Evolutionary conservation across 1,139 yeast genomes (phyloP), one percentile per base, ranked within the genome.

Genomic region (Saccharomyces hybrid): DNA sequence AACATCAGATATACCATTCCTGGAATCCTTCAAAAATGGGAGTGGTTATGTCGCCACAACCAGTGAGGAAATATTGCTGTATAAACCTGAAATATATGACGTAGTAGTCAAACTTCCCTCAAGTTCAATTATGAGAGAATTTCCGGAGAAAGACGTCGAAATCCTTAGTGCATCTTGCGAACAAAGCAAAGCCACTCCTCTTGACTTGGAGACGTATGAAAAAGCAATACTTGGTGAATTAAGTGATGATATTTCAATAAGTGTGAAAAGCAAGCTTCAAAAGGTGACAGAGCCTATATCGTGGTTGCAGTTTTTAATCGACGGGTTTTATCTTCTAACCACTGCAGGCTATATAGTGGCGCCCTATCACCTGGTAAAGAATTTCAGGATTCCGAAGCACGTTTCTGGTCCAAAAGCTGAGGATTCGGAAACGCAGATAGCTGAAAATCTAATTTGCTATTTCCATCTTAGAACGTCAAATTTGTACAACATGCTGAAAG

Each of bases 271-370:
- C 56, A 63, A 44, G 54, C 67, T 52, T 30, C 53, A 47, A 30
- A 48, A 28, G 16, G 54, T 56, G 56, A 62, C 61, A 1, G 84
- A 81, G 55, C 76, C 85, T 0, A 67, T 78, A 26, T 77, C 88
- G 1, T 80, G 90, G 83, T 73, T 78, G 49, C 88, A 85, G 62
- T 77, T 79, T 52, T 73, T 85, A 0, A 84, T 89, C 83, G 80
- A 82, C 56, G 89, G 91, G 0, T 78, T 87, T 57, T 76, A 86
- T 44, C 86, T 93, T 89, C 86, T 90, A 85, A 91, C 93, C 1
- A 81, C 88, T 34, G 95, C 95, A 2, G 96, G 96, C 4, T 84
- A 80, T 58, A 75, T 78, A 50, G 72, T 74, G 46, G 69, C 72
- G 34, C 59, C 71, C 8, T 75, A 75, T 57, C 68, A 72, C 23